phyloP scores from a whole-genome alignment of 2,329 filamentous ascomycete genomes.

The Fusarium robinianum region DNA sequence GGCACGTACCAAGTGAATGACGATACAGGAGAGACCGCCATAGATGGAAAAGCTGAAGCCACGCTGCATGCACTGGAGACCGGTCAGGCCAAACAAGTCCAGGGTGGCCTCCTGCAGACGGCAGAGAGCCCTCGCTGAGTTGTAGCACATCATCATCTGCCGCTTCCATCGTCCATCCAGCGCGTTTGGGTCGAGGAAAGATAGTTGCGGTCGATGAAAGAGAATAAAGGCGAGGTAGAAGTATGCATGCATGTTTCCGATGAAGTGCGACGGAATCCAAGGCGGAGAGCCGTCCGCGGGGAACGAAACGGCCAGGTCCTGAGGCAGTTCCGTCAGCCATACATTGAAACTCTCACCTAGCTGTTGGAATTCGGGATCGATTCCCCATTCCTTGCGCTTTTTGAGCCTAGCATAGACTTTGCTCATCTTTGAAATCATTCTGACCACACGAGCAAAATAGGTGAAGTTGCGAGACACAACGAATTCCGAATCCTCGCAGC shows the following conservation, averaged over 20 bases:
- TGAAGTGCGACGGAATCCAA: constrained; percentile 83
- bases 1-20: constrained; percentile 80
- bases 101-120: constrained; percentile 84
- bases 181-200: constrained; percentile 72
- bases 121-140: constrained; percentile 82
- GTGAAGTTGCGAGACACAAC: constrained; percentile 82
- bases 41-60: constrained; percentile 98
- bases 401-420: constrained; percentile 74
- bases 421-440: constrained; percentile 78
- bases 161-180: constrained; percentile 80
- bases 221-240: constrained; percentile 85
- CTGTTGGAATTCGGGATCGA: constrained; percentile 80
- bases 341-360: constrained; percentile 76
- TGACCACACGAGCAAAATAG: constrained; percentile 77
- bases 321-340: constrained; percentile 77
- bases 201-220: constrained; percentile 83
- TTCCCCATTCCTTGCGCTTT: constrained; percentile 81
- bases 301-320: constrained; percentile 77
- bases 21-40: constrained; percentile 84
- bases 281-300: constrained; percentile 78
- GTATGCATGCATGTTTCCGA: constrained; percentile 88
- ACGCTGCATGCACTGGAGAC: constrained; percentile 87
- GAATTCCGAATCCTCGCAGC: constrained; percentile 75
- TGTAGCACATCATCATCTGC: constrained; percentile 85
- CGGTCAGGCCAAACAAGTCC: constrained; percentile 74